A percentile compares a stretch with the other conserved stretches of the same genome.
Conservation (phyloP, 1,139 yeast genomes). For the Chernovozyma sophiae-reginae region DNA sequence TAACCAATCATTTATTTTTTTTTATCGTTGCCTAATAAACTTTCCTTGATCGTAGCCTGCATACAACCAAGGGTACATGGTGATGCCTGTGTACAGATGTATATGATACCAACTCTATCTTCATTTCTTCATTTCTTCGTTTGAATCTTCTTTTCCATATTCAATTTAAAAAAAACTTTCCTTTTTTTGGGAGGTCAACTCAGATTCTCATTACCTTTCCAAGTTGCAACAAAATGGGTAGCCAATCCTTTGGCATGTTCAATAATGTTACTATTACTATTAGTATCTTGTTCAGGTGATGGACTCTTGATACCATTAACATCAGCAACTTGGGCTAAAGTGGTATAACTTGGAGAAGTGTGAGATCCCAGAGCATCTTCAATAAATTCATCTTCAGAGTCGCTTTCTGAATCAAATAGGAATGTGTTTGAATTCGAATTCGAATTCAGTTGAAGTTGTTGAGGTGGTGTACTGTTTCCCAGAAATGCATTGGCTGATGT, state of each 20-base stretch:
- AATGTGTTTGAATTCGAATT: constrained; percentile 16
- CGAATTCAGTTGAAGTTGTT: constrained; percentile 1
- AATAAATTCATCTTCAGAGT: constrained; percentile 27
- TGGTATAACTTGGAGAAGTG: constrained; percentile 28
- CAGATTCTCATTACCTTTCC: constrained; percentile 21
- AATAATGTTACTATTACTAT: constrained; percentile 20
- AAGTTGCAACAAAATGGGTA: constrained; percentile 31
- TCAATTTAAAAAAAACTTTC: no score
- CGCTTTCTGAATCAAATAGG: constrained; percentile 30
- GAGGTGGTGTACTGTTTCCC: constrained; percentile 26
- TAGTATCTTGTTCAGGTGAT: constrained; percentile 17
- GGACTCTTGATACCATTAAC: constrained; percentile 36
- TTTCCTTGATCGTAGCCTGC: no score
- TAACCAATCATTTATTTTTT: no score
- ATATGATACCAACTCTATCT: no score
- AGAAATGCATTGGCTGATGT: constrained; percentile 43
- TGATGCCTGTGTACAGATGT: no score
- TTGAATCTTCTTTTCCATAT: no score
- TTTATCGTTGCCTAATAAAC: no score
- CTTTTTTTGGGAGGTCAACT: no score
- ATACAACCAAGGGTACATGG: no score
- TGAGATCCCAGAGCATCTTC: constrained; percentile 11
- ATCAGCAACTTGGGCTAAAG: constrained; percentile 53
- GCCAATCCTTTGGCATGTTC: constrained; percentile 42
- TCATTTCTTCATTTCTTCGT: no score